A percentile compares a stretch with the other conserved stretches of the same genome.
These are phyloP conservation scores for Penstemon davidsonii DNA, from an alignment of 257 asterid species.

Conservation along the genomic window DNA sequence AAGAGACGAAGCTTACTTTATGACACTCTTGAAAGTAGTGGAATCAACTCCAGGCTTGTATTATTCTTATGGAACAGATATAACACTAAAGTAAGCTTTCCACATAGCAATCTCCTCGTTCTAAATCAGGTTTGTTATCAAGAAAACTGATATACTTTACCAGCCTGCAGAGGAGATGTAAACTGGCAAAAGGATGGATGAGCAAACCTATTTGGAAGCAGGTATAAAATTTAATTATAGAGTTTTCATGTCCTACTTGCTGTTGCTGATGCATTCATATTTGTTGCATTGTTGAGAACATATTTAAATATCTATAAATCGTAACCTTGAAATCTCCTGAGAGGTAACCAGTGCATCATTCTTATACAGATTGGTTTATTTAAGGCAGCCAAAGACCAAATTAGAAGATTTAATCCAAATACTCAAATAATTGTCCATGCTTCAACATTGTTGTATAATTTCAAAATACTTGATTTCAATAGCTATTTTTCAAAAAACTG, in stretches of 20 bases:
- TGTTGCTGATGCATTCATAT: slow-evolving; percentile 21
- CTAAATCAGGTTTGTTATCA: slow-evolving; percentile 19
- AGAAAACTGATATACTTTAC: slow-evolving; percentile 39
- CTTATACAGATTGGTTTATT: slow-evolving; percentile 14
- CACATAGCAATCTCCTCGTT: slow-evolving; percentile 13
- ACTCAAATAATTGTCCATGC: slow-evolving; percentile 19
- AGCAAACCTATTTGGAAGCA: slow-evolving; percentile 95
- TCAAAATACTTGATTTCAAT: slow-evolving; percentile 2
- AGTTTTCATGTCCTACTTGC: not conserved
- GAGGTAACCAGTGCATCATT: not conserved
- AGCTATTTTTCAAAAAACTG: slow-evolving; percentile 1
- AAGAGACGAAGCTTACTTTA: slow-evolving; percentile 80
- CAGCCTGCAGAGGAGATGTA: slow-evolving; percentile 95
- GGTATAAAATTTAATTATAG: slow-evolving; percentile 39
- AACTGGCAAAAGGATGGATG: slow-evolving; percentile 79
- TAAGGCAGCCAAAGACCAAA: slow-evolving; percentile 8
- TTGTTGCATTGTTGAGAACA: slow-evolving; percentile 14
- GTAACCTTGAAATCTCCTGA: slow-evolving; percentile 4
- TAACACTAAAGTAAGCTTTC: slow-evolving; percentile 73
- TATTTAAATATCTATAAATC: not conserved
- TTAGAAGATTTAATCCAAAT: slow-evolving; percentile 13
- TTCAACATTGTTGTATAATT: slow-evolving; percentile 20
- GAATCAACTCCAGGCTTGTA: slow-evolving; percentile 93
- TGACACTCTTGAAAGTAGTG: slow-evolving; percentile 73
- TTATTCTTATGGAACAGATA: slow-evolving; percentile 86